Evolutionary conservation across 257 asterid species (phyloP).

Genomic region (Jacaranda mimosifolia): DNA sequence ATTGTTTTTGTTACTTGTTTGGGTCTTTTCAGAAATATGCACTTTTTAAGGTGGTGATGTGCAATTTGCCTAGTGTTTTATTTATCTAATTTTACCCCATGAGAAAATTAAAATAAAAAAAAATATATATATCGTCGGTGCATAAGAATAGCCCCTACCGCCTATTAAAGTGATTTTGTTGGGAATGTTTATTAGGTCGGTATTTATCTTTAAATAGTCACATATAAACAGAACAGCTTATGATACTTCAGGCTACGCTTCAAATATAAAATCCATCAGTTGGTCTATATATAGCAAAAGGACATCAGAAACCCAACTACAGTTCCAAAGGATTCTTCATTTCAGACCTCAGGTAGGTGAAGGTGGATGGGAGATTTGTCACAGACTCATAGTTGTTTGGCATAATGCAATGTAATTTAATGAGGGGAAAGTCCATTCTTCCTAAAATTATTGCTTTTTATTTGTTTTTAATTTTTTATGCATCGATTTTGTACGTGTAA

Average conservation of each 20-base stretch:
- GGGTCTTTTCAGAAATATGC: neutral
- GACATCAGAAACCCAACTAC: neutral
- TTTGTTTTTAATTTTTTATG: too few species aligned
- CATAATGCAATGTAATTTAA: neutral
- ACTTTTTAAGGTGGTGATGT: neutral
- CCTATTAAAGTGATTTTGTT: neutral
- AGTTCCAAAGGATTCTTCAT: constrained; percentile 2
- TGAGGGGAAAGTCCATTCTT: too few species aligned
- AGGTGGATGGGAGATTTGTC: constrained; percentile 41
- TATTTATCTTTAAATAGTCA: constrained; percentile 3
- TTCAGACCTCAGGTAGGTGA: constrained; percentile 37
- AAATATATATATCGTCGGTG: too few species aligned
- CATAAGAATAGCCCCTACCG: neutral
- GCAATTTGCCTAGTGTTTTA: neutral
- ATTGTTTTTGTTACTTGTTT: neutral
- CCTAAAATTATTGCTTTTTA: too few species aligned
- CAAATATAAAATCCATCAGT: neutral
- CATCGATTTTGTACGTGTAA: too few species aligned
- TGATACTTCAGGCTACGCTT: neutral
- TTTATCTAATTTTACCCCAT: neutral
- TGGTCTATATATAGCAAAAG: neutral
- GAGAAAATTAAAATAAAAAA: too few species aligned
- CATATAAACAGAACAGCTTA: neutral
- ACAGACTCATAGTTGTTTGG: constrained; percentile 38
- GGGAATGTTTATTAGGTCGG: neutral